phyloP scores from a whole-genome alignment of 495 filamentous ascomycete species.

The Hypoxylon fuscum region DNA sequence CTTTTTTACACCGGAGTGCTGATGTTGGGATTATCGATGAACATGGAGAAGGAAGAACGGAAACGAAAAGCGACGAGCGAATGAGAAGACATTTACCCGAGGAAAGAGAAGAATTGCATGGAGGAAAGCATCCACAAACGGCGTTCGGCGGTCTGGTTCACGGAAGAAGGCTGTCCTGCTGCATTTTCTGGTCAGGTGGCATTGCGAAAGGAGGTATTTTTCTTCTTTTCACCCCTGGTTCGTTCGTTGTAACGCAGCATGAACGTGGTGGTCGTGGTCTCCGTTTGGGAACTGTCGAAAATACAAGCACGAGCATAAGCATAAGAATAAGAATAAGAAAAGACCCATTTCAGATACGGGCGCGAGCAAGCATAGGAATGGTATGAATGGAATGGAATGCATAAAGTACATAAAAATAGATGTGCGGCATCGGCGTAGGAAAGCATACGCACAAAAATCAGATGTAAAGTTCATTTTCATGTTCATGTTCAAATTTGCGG shows the following conservation, averaged over 20 bases:
- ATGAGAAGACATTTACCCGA: not conserved
- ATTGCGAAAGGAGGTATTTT: not conserved
- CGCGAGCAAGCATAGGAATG: no score
- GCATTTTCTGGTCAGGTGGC: slow-evolving; percentile 29
- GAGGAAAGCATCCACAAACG: slow-evolving; percentile 11
- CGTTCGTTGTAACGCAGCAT: slow-evolving; percentile 10
- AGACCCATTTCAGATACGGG: not conserved
- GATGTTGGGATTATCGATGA: not conserved
- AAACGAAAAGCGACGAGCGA: slow-evolving; percentile 1
- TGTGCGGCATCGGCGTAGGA: slow-evolving; percentile 13
- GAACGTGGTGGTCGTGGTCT: slow-evolving; percentile 5
- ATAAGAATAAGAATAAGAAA: no score
- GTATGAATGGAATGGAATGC: no score
- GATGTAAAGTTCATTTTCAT: not conserved
- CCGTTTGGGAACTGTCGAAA: no score
- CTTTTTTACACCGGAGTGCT: not conserved
- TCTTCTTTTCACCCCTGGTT: not conserved
- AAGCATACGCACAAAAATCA: slow-evolving; percentile 10
- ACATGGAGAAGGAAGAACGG: not conserved
- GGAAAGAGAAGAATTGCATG: slow-evolving; percentile 17
- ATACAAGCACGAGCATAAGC: no score
- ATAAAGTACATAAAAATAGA: slow-evolving; percentile 23
- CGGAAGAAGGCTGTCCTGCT: not conserved
- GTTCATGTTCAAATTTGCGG: no score
- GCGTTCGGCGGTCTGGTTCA: slow-evolving; percentile 17